Evolutionary conservation across 1,139 yeast genomes (phyloP), one percentile per base, ranked within the genome.

Genomic region (Torulaspora globosa): DNA sequence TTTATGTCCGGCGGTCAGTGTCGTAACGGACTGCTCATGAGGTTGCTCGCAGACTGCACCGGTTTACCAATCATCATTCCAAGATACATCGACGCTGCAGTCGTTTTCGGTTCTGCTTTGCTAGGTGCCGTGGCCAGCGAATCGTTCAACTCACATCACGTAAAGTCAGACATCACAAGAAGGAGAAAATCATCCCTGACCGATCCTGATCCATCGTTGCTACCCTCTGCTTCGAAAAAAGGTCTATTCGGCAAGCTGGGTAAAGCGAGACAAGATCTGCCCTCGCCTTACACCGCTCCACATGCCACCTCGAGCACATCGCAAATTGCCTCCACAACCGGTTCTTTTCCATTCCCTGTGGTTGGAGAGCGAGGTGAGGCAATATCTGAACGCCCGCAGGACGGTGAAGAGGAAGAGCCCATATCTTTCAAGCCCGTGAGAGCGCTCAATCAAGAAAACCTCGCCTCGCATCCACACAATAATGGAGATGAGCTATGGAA

Each of bases 1-100:
- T 92, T 83, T 69, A 82, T 92, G 81, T 83, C 95, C 55, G 98
- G 98, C 47, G 97, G 98, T 24, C 98, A 92, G 68, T 89, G 97
- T 68, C 79, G 97, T 64, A 92, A 92, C 67, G 84, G 88, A 15
- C 72, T 92, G 53, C 74, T 92, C 53, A 89, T 94, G 81, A 78
- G 95, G 70, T 72, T 90, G 51, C 75, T 92, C 66, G 96, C 97
- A 2, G 95, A 92, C 58, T 85, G 95, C 62, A 88, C 97, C 0
- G 95, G 95, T 3, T 74, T 84, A 69, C 95, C 97, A n/a, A 80
- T 92, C 43, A 78, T 92, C 41, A 87, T 90, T 56, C 98, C 98
- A 43, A 78, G 94, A 62, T 89, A 90, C 66, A 89, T 92, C 58
- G 97, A 90, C 63, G 94, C 97, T 1, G 95, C 97, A 2, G 98